phyloP scores from a whole-genome alignment of 805 yeast genomes.

The Dipodascus geniculatus region DNA sequence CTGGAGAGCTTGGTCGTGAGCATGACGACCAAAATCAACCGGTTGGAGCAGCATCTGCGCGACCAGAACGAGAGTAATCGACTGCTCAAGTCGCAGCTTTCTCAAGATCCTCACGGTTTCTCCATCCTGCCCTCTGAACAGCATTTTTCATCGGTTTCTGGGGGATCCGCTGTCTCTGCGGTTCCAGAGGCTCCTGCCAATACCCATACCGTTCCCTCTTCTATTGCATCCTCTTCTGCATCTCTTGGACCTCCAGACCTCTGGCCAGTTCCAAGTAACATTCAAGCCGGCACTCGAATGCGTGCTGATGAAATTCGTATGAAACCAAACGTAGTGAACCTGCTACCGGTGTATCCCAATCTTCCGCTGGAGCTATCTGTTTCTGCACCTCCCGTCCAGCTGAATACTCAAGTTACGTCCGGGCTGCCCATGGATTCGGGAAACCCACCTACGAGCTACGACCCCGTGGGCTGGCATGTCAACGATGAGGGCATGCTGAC shows the following conservation, averaged over 20 bases:
- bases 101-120: neutral
- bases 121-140: neutral
- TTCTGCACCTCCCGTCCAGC: neutral
- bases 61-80: neutral
- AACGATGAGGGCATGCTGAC: neutral
- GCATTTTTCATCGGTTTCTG: neutral
- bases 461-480: neutral
- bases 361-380: neutral
- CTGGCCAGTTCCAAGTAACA: neutral
- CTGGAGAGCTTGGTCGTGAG: constrained; percentile 18
- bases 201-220: neutral
- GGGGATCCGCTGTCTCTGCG: no score
- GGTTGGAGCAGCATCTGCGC: constrained; percentile 8
- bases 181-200: no score
- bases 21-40: constrained; percentile 13
- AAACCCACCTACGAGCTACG: neutral
- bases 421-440: neutral
- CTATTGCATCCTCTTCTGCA: neutral
- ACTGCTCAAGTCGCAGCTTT: neutral
- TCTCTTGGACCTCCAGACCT: neutral
- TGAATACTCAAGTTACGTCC: neutral
- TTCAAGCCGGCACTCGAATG: neutral
- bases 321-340: neutral
- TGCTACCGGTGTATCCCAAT: neutral
- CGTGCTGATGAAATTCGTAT: constrained; percentile 1